These are phyloP conservation scores for Schizosaccharomyces versatilis DNA, from an alignment of 1,139 yeast species.

Conservation along the genomic window DNA sequence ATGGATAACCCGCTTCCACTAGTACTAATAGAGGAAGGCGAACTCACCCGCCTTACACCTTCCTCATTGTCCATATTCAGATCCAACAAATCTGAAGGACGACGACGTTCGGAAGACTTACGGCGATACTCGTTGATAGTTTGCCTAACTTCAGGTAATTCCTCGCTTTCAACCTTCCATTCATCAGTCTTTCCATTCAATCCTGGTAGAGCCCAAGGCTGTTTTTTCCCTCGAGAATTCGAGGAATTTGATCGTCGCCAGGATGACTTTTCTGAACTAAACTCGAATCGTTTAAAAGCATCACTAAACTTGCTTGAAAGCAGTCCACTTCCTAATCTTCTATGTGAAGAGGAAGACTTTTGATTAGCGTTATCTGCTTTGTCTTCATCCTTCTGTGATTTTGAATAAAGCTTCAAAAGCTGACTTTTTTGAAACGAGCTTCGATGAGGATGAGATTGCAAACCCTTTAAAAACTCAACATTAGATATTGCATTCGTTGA, in stretches of 20 bases:
- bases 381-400: conserved; percentile 6
- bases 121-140: background rate
- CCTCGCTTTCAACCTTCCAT: conserved; percentile 3
- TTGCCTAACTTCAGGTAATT: background rate
- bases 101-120: background rate
- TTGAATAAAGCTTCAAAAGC: conserved; percentile 7
- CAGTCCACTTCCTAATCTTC: conserved; percentile 5
- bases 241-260: background rate
- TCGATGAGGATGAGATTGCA: conserved; percentile 26
- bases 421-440: conserved; percentile 3
- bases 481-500: conserved; percentile 24
- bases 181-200: background rate
- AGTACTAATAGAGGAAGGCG: too few relatives aligned
- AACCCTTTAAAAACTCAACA: conserved; percentile 37
- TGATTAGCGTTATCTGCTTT: conserved; percentile 6
- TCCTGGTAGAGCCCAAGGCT: background rate
- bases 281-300: conserved; percentile 13
- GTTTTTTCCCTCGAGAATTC: background rate
- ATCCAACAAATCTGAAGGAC: too few relatives aligned
- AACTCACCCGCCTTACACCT: too few relatives aligned
- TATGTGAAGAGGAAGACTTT: conserved; percentile 4
- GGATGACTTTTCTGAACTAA: background rate
- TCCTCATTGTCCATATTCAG: too few relatives aligned
- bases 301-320: conserved; percentile 13
- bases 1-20: too few relatives aligned